A percentile compares a stretch with the other conserved stretches of the same genome.
Conservation (phyloP, 345 rosid genomes). For the Eucalyptus pauciflora region DNA sequence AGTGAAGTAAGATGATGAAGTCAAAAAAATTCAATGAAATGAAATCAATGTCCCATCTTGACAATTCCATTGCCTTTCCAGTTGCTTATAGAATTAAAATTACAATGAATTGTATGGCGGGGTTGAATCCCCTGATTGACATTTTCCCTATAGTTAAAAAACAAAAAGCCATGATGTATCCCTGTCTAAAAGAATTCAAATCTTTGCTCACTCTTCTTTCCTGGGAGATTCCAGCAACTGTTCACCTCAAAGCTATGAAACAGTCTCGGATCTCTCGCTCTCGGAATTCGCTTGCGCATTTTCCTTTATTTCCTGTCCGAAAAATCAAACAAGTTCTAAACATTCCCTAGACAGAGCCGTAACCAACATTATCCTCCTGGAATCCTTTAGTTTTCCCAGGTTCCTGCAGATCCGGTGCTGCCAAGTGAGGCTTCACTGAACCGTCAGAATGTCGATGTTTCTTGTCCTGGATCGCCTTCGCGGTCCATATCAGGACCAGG, state of each 20-base stretch:
- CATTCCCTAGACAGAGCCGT: not conserved
- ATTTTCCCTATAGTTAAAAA: not conserved
- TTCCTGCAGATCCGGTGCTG: not conserved
- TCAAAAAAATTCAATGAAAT: not conserved
- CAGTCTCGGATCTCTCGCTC: not conserved
- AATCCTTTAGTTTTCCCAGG: not conserved
- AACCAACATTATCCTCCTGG: not conserved
- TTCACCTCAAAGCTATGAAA: not conserved
- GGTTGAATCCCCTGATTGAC: not conserved
- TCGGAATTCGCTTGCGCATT: not conserved
- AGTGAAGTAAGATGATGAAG: not conserved
- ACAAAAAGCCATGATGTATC: not conserved
- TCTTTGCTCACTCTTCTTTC: not conserved
- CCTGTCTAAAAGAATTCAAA: not conserved
- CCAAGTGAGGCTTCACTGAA: conserved; percentile 22
- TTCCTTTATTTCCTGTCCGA: not conserved
- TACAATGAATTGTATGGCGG: not conserved
- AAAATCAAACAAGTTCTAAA: not conserved
- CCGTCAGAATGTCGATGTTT: conserved; percentile 4
- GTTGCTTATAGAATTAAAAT: not conserved
- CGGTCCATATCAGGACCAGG: conserved; percentile 28
- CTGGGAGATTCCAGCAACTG: not conserved
- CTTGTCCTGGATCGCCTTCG: conserved; percentile 8
- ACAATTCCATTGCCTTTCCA: not conserved
- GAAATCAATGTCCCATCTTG: not conserved